Conservation (phyloP, 345 rosid species). For the Odontarrhena argentea region DNA sequence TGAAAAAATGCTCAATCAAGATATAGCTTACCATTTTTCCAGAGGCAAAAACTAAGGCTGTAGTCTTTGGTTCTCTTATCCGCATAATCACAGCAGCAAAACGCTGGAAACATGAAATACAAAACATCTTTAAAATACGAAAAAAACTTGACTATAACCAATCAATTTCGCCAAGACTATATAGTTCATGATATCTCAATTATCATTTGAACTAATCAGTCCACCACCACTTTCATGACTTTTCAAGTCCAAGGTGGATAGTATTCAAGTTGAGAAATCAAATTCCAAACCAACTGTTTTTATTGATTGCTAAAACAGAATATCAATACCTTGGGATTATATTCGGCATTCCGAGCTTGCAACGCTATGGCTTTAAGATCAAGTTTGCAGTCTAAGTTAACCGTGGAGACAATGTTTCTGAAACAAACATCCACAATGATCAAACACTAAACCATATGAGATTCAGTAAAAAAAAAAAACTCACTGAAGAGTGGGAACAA, state of each 20-base stretch:
- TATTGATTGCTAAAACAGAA: neutral
- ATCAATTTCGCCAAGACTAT: too few species aligned
- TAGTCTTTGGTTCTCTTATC: slow-evolving; percentile 75
- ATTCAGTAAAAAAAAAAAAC: slow-evolving; percentile 28
- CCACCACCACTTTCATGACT: too few species aligned
- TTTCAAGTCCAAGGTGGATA: neutral
- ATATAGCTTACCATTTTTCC: slow-evolving; percentile 43
- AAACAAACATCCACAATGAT: slow-evolving; percentile 12
- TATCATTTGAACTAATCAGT: too few species aligned
- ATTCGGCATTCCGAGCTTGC: slow-evolving; percentile 83
- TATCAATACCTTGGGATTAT: slow-evolving; percentile 64
- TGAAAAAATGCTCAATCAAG: neutral
- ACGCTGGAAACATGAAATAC: slow-evolving; percentile 48
- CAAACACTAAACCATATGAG: neutral
- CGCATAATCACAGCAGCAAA: slow-evolving; percentile 86
- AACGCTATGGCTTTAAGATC: slow-evolving; percentile 79
- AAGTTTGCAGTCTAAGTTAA: slow-evolving; percentile 74
- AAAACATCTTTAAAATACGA: neutral
- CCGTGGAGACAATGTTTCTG: slow-evolving; percentile 81
- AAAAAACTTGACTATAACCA: too few species aligned
- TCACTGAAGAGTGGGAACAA: slow-evolving; percentile 96
- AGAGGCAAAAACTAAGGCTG: slow-evolving; percentile 73
- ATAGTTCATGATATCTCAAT: too few species aligned
- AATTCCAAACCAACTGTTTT: neutral
- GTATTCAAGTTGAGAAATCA: neutral